A percentile compares a stretch with the other conserved stretches of the same genome.
Evolutionary conservation across 495 filamentous ascomycete species (phyloP).

Genomic region (Cercophora sp.): DNA sequence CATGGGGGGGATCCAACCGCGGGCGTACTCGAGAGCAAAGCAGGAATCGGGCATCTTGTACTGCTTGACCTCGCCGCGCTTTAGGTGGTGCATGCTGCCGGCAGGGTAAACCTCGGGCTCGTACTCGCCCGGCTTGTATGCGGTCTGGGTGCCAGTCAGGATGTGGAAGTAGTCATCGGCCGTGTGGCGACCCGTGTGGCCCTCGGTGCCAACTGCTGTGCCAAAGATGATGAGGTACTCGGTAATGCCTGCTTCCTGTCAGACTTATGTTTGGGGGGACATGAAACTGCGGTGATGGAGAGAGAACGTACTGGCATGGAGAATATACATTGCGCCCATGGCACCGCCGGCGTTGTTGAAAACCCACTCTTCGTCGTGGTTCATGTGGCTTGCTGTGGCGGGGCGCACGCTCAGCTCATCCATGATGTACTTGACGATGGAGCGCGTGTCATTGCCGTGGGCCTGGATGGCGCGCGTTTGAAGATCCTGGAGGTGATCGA

Average conservation of each 20-base stretch:
- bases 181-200: constrained; percentile 80
- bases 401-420: constrained; percentile 46
- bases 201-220: constrained; percentile 82
- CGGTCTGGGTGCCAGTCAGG: constrained; percentile 67
- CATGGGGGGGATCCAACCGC: constrained; percentile 90
- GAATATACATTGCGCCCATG: constrained; percentile 87
- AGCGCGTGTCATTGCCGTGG: constrained; percentile 67
- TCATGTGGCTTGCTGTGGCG: constrained; percentile 46
- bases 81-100: constrained; percentile 74
- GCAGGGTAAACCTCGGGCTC: constrained; percentile 70
- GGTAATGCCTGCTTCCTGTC: constrained; percentile 46
- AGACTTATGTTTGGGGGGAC: not conserved
- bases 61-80: constrained; percentile 74
- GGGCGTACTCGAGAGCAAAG: constrained; percentile 84
- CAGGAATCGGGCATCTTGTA: constrained; percentile 77
- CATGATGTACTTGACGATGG: constrained; percentile 64
- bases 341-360: constrained; percentile 80
- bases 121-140: constrained; percentile 66
- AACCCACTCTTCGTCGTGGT: constrained; percentile 61
- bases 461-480: constrained; percentile 58
- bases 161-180: constrained; percentile 94
- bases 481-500: constrained; percentile 63
- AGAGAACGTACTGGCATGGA: constrained; percentile 62
- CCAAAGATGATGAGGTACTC: constrained; percentile 82
- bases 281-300: not conserved